Evolutionary conservation across 2,329 filamentous ascomycete genomes (phyloP).

Genomic region (Stagonosporopsis cucurbitacearum): DNA sequence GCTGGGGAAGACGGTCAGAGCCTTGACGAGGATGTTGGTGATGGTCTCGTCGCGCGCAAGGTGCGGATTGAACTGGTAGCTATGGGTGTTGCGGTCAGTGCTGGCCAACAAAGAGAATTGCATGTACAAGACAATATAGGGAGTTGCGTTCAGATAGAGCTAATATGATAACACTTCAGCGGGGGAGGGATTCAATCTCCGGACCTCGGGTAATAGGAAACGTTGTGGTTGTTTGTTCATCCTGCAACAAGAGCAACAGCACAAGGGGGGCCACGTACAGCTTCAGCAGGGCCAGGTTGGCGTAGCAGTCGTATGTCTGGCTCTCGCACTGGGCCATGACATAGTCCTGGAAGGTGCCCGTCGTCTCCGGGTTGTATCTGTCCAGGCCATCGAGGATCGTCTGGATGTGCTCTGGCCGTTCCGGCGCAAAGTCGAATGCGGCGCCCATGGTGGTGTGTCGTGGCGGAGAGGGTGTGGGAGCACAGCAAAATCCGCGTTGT

Average conservation of each 20-base stretch:
- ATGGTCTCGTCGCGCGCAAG: constrained; percentile 95
- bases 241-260: constrained; percentile 54
- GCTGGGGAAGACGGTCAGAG: constrained; percentile 94
- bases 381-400: constrained; percentile 96
- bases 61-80: constrained; percentile 99
- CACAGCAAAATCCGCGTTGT: constrained; percentile 17
- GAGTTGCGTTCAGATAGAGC: constrained; percentile 70
- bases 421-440: constrained; percentile 84
- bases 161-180: constrained; percentile 73
- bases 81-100: constrained; percentile 52
- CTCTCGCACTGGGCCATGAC: constrained; percentile 93
- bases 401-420: constrained; percentile 90
- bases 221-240: constrained; percentile 80
- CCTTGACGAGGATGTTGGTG: constrained; percentile 98
- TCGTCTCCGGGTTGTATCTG: constrained; percentile 98
- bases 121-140: background rate
- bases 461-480: constrained; percentile 2
- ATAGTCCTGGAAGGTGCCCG: constrained; percentile 91
- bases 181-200: constrained; percentile 64
- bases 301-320: constrained; percentile 93
- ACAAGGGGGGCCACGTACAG: constrained; percentile 73
- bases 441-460: constrained; percentile 51
- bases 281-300: constrained; percentile 94
- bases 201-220: constrained; percentile 98
- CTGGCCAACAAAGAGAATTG: constrained; percentile 1